Base-by-base conservation (phyloP, 441 rosid species). In the Brassica hybrid region DNA sequence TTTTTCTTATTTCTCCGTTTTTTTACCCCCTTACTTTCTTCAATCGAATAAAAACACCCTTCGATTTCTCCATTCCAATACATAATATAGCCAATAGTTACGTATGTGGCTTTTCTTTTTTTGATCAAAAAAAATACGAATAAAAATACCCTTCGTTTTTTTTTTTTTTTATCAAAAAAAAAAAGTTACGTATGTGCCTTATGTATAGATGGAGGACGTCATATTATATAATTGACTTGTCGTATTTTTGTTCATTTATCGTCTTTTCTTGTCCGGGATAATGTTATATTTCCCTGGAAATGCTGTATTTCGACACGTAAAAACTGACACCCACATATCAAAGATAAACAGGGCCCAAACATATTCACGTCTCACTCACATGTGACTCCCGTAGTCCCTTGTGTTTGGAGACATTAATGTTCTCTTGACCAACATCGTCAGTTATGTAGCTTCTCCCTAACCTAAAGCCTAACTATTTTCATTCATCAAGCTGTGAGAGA, bases 301-400 rank as follows among this genome's bases (percentile, higher is more conserved):
- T 69, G 1, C 4, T 27, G 2, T 54, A 17, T 12, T 69, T 30
- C 7, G 52, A 21, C 76, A 43, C 58, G 62, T 73, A 27, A 43
- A 36, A 63, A 25, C 25, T 8, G 11, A 18, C 76, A 73, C 54
- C 63, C 64, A 18, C 70, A 64, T 32, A 52, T 34, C 34, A 3
- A 69, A 7, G 1, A 3, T 3, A 11, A 4, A 61, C 1, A 25
- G 60, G 61, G 18, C 12, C 70, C 63, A 13, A 8, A 8, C 0
- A 50, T 63, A 18, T 11, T 18, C 13, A 73, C 70, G 64, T 64
- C 76, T 64, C 48, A 19, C 23, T 73, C 76, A n/a, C 69, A 73
- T 73, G 50, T 72, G 61, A 60, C 27, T 3, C 50, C n/a, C 50
- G 23, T 11, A 62, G 48, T 72, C 69, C 76, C 63, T 48, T 63